Evolutionary conservation across 352 stramenopile genomes (phyloP).

Genomic region (Elongisporangium anandrum): DNA sequence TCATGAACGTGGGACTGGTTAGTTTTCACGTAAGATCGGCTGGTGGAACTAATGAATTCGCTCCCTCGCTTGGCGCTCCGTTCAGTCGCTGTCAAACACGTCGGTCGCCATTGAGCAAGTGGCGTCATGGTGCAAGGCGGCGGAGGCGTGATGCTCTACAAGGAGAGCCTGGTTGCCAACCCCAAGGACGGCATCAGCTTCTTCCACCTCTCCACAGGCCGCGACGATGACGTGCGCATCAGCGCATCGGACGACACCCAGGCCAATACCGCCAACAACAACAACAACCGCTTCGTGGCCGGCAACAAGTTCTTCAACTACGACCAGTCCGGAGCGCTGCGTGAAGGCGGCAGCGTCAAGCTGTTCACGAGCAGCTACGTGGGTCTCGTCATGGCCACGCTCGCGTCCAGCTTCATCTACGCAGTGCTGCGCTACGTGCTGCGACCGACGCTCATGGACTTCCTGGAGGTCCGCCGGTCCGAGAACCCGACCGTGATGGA

Average conservation of each 20-base stretch:
- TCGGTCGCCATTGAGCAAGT: not conserved
- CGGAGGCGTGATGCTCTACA: not conserved
- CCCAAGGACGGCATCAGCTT: too few species aligned
- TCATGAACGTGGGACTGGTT: not conserved
- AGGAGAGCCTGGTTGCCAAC: not conserved
- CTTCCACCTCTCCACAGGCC: too few species aligned
- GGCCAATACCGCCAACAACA: too few species aligned
- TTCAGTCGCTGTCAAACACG: not conserved
- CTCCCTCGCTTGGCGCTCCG: not conserved
- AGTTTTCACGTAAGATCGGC: not conserved
- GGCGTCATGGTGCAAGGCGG: not conserved
- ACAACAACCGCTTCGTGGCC: conserved; percentile 44
- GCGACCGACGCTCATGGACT: conserved; percentile 65
- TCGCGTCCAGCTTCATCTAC: conserved; percentile 53
- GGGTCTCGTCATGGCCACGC: conserved; percentile 51
- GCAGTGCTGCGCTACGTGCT: conserved; percentile 58
- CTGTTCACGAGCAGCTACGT: conserved; percentile 62
- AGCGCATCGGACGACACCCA: too few species aligned
- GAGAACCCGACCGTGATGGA: conserved; percentile 57
- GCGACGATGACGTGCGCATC: too few species aligned
- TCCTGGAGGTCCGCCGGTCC: conserved; percentile 41
- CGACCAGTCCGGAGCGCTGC: conserved; percentile 62
- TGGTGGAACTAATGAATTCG: not conserved
- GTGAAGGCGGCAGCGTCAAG: conserved; percentile 48
- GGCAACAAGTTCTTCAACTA: conserved; percentile 60